Percentiles rank a stretch among this genome's conserved stretches.
Evolutionary conservation across 1,284 basidiomycete species (phyloP).

Genomic region (Puccinia hordei): DNA sequence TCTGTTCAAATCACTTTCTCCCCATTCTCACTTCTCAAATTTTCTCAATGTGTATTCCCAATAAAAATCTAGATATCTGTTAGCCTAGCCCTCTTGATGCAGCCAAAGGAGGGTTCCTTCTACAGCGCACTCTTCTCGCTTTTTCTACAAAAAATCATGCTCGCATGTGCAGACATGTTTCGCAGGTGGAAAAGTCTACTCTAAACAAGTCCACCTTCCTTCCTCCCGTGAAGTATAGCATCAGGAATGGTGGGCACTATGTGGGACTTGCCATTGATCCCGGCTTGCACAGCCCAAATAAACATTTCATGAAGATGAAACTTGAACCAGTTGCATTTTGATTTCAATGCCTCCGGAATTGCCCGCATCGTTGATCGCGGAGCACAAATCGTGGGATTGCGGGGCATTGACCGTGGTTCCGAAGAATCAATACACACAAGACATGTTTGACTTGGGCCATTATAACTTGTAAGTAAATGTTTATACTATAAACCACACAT

Average conservation of each 20-base stretch:
- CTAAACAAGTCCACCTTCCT: too few relatives aligned
- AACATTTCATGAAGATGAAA: neutral
- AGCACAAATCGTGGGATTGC: neutral
- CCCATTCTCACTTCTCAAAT: too few relatives aligned
- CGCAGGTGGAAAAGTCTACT: too few relatives aligned
- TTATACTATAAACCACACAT: too few relatives aligned
- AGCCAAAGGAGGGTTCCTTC: neutral
- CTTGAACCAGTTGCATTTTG: neutral
- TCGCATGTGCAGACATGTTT: too few relatives aligned
- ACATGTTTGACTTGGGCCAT: neutral
- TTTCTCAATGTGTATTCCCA: neutral
- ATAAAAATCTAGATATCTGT: neutral
- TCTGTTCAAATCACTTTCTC: too few relatives aligned
- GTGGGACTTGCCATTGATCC: too few relatives aligned
- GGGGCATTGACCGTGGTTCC: neutral
- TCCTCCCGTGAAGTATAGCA: too few relatives aligned
- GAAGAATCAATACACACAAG: neutral
- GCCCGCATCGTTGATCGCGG: neutral
- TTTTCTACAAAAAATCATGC: too few relatives aligned
- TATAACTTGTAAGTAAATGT: neutral
- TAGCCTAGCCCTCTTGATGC: neutral
- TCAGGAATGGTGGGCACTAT: neutral
- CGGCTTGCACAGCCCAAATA: too few relatives aligned
- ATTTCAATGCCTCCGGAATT: neutral
- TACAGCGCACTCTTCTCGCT: neutral